Evolutionary conservation across 768 basidiomycete genomes (phyloP).

Genomic region (Naganishia onofrii): DNA sequence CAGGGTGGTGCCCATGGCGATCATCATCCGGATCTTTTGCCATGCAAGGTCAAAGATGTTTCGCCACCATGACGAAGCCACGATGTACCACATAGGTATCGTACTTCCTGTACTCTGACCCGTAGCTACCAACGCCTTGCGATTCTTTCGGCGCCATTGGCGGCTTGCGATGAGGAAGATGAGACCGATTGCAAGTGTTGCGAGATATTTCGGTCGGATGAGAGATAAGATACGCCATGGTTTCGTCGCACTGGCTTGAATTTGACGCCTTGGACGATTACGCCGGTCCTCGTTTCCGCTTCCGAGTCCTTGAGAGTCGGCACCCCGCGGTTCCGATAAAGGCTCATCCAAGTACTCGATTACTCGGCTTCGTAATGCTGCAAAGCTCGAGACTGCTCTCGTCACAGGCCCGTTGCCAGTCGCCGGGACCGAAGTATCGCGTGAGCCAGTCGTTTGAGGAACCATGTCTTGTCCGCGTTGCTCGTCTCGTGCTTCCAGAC

Average conservation of each 20-base stretch:
- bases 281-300: neutral
- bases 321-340: constrained; percentile 1
- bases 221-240: constrained; percentile 1
- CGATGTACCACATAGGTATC: constrained; percentile 15
- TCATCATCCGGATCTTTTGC: constrained; percentile 13
- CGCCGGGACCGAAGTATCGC: neutral
- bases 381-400: constrained; percentile 14
- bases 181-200: neutral
- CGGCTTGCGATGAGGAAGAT: neutral
- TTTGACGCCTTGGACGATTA: neutral
- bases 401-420: neutral
- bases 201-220: constrained; percentile 1
- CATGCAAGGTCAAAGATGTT: constrained; percentile 5
- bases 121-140: neutral
- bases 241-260: neutral
- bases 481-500: neutral
- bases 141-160: constrained; percentile 2
- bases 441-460: neutral
- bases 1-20: constrained; percentile 19
- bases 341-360: constrained; percentile 18
- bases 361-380: constrained; percentile 8
- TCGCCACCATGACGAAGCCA: constrained; percentile 4
- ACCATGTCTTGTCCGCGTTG: neutral
- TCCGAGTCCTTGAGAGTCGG: neutral
- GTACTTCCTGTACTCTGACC: neutral